Evolutionary conservation across 805 yeast genomes (phyloP).

Genomic region (Grigorovia transvaalensis): DNA sequence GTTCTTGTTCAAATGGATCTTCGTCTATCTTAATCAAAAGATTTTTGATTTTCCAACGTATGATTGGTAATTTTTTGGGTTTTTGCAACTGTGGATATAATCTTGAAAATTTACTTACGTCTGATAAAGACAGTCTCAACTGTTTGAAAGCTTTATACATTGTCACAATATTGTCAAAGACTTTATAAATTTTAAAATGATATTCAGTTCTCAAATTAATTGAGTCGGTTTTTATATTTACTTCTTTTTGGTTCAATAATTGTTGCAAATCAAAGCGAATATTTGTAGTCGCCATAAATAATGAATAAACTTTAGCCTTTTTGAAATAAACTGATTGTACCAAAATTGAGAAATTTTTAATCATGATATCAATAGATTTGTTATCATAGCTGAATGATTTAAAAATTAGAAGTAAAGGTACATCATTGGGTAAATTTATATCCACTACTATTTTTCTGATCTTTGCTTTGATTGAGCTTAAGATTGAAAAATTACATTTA

Average conservation of each 20-base stretch:
- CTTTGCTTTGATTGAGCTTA: background rate
- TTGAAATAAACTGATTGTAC: slow-evolving; percentile 25
- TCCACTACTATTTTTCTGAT: slow-evolving; percentile 18
- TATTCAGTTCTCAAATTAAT: slow-evolving; percentile 26
- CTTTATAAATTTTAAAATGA: slow-evolving; percentile 35
- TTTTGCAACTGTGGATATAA: slow-evolving; percentile 20
- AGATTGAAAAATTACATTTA: background rate
- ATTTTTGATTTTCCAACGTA: slow-evolving; percentile 33
- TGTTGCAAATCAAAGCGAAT: slow-evolving; percentile 8
- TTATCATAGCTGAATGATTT: slow-evolving; percentile 6
- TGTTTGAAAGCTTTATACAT: slow-evolving; percentile 40
- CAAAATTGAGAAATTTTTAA: slow-evolving; percentile 9
- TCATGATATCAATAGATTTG: slow-evolving; percentile 1
- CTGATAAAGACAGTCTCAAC: slow-evolving; percentile 33
- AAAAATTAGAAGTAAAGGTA: slow-evolving; percentile 14
- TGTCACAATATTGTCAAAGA: slow-evolving; percentile 41
- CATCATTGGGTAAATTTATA: slow-evolving; percentile 18
- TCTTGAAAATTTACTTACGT: slow-evolving; percentile 21
- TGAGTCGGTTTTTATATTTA: slow-evolving; percentile 10
- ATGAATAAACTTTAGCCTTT: slow-evolving; percentile 12
- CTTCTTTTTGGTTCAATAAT: background rate
- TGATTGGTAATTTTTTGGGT: slow-evolving; percentile 31
- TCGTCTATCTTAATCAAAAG: slow-evolving; percentile 45
- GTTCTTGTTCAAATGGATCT: slow-evolving; percentile 55
- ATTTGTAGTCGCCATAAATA: slow-evolving; percentile 13